Base-by-base conservation (phyloP, 2,329 filamentous ascomycete genomes). In the Calonectria leucothoes region DNA sequence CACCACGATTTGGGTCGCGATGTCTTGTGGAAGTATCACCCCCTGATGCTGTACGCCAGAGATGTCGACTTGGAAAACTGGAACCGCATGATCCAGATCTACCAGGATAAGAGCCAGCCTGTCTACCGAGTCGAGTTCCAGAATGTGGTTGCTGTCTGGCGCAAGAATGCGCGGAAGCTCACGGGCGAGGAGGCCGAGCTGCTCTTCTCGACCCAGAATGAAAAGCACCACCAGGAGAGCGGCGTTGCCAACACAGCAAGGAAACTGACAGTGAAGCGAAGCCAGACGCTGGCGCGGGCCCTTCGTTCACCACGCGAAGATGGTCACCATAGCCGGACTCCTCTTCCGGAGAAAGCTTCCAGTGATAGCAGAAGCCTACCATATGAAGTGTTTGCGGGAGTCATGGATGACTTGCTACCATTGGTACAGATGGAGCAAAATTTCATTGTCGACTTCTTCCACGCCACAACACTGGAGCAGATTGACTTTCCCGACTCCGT, bases 361-460 rank as follows among this genome's bases (percentile, higher is more conserved):
- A 86, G 91, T 59, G 92, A 93, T 77, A 92, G 91, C 68, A 91
- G 92, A 79, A 90, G 94, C 71, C 89, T 94, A 77, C 92, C 94
- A 0, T 96, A 93, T 78, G 95, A 98, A 83, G 92, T 95, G 3
- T 98, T 98, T 83, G 89, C 91, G 0, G 93, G 92, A 45, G 92
- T 95, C 15, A 86, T 98, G 74, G 94, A 97, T 71, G 95, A 98
- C 80, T 91, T 97, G 76, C 86, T 96, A 55, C 94, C 94, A 7
- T 89, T 98, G 70, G 92, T 98, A 72, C 93, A 95, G 78, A 96
- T 96, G 83, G 97, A 99, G 85, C 96, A 99, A 83, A 98, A 98
- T 82, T 99, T 98, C 82, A 89, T 98, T 63, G 93, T 98, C n/a
- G 95, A 98, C 78, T 97, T 98, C 83, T 98, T 98, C 89, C 96